Evolutionary conservation across 495 filamentous ascomycete genomes (phyloP).

Genomic region (Annulohypoxylon bovei): DNA sequence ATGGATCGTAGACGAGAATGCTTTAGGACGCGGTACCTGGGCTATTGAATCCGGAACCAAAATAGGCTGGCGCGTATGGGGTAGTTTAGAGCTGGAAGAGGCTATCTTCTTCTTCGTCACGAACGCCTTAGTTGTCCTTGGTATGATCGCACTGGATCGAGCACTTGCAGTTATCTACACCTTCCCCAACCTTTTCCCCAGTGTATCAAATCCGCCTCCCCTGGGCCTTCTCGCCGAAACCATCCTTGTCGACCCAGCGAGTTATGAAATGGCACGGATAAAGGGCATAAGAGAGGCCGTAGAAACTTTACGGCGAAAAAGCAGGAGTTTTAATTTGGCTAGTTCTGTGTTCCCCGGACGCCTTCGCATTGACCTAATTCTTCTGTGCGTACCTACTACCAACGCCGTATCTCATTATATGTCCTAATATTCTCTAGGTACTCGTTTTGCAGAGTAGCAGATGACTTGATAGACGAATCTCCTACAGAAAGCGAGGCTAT

Average conservation of each 20-base stretch:
- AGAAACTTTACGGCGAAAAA: slow-evolving; percentile 63
- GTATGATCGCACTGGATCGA: slow-evolving; percentile 71
- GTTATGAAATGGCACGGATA: slow-evolving; percentile 63
- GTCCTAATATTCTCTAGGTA: slow-evolving; percentile 57
- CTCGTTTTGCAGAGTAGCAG: slow-evolving; percentile 75
- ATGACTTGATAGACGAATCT: slow-evolving; percentile 73
- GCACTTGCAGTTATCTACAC: slow-evolving; percentile 65
- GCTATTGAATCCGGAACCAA: slow-evolving; percentile 71
- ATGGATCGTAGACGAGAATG: slow-evolving; percentile 72
- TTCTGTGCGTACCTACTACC: slow-evolving; percentile 58
- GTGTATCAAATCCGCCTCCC: slow-evolving; percentile 52
- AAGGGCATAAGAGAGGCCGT: slow-evolving; percentile 65
- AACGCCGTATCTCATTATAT: not conserved
- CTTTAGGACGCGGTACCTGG: slow-evolving; percentile 71
- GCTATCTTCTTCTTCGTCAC: slow-evolving; percentile 74
- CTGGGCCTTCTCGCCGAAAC: slow-evolving; percentile 58
- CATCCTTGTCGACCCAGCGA: slow-evolving; percentile 50
- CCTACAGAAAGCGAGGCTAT: slow-evolving; percentile 54
- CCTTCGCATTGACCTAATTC: slow-evolving; percentile 70
- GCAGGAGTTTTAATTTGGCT: slow-evolving; percentile 74
- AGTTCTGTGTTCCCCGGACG: slow-evolving; percentile 69
- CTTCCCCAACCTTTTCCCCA: slow-evolving; percentile 61
- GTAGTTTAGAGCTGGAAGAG: slow-evolving; percentile 73
- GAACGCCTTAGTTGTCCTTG: slow-evolving; percentile 71
- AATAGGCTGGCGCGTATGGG: slow-evolving; percentile 65